A percentile compares a stretch with the other conserved stretches of the same genome.
Evolutionary conservation across 2,329 filamentous ascomycete species (phyloP).

Genomic region (Dactylellina parvicollis): DNA sequence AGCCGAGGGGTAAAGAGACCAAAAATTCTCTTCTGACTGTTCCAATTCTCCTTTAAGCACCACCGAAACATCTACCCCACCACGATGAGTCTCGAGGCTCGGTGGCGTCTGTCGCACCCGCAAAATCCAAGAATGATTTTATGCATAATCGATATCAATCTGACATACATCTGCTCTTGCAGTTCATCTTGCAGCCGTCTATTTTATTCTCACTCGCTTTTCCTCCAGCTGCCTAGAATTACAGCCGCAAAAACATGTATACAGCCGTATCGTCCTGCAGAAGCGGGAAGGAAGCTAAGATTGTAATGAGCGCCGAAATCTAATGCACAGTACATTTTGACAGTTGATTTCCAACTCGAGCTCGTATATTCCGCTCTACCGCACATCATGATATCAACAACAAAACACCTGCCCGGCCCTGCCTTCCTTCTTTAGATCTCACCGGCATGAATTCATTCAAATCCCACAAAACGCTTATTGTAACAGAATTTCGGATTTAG

Average conservation of each 20-base stretch:
- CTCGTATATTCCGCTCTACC: too few species aligned
- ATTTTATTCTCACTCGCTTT: conserved; percentile 11
- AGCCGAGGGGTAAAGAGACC: neutral
- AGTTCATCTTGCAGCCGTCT: neutral
- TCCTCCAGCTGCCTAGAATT: conserved; percentile 25
- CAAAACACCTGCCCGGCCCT: neutral
- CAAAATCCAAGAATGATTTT: neutral
- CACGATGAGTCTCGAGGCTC: neutral
- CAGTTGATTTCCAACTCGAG: too few species aligned
- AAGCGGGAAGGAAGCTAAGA: conserved; percentile 13
- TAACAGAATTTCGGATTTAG: neutral
- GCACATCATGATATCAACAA: too few species aligned
- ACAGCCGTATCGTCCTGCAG: neutral
- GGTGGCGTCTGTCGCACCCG: neutral
- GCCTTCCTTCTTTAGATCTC: neutral
- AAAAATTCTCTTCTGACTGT: conserved; percentile 3
- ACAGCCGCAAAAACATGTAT: neutral
- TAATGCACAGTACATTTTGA: too few species aligned
- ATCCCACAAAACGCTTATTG: neutral
- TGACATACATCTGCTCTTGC: conserved; percentile 32
- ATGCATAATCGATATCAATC: conserved; percentile 39
- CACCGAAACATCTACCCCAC: conserved; percentile 15
- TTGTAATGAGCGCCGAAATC: neutral
- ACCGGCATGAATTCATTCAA: neutral
- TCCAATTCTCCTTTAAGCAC: neutral